These are phyloP conservation scores for Primulina tabacum DNA, from an alignment of 257 asterid genomes.

Conservation along the genomic window DNA sequence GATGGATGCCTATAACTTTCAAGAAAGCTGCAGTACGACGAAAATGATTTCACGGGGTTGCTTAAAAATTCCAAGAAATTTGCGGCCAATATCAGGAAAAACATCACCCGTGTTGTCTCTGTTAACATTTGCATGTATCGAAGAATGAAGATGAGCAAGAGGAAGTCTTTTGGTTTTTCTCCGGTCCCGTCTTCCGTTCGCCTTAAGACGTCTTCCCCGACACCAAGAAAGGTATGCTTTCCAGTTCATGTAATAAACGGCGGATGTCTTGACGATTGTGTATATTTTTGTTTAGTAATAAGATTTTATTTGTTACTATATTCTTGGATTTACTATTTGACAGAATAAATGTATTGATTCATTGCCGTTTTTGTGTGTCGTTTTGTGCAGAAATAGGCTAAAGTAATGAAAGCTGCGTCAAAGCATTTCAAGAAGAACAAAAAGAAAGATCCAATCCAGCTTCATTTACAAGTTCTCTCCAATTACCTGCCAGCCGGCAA, in stretches of 20 bases:
- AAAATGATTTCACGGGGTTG: constrained; percentile 28
- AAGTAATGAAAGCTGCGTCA: constrained; percentile 64
- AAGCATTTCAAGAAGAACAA: constrained; percentile 69
- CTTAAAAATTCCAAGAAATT: constrained; percentile 41
- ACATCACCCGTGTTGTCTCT: constrained; percentile 35
- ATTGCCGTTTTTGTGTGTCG: background rate
- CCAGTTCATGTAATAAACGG: no score
- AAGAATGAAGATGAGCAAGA: constrained; percentile 40
- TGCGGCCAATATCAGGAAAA: constrained; percentile 53
- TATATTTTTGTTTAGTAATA: no score
- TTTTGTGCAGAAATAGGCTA: constrained; percentile 52
- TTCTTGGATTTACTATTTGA: background rate
- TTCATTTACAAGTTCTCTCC: constrained; percentile 28
- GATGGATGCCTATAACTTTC: constrained; percentile 28
- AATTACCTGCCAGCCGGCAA: constrained; percentile 22
- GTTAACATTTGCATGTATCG: constrained; percentile 37
- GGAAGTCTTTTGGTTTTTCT: constrained; percentile 40
- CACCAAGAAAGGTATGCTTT: constrained; percentile 52
- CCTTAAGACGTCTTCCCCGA: constrained; percentile 31
- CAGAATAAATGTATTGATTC: background rate
- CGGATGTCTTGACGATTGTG: no score
- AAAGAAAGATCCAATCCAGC: constrained; percentile 33
- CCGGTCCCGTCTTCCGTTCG: constrained; percentile 35
- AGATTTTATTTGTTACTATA: background rate
- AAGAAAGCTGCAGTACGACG: constrained; percentile 37